These are phyloP conservation scores for Cucurbita ficifolia DNA, from an alignment of 306 rosid genomes.

Conservation along the genomic window DNA sequence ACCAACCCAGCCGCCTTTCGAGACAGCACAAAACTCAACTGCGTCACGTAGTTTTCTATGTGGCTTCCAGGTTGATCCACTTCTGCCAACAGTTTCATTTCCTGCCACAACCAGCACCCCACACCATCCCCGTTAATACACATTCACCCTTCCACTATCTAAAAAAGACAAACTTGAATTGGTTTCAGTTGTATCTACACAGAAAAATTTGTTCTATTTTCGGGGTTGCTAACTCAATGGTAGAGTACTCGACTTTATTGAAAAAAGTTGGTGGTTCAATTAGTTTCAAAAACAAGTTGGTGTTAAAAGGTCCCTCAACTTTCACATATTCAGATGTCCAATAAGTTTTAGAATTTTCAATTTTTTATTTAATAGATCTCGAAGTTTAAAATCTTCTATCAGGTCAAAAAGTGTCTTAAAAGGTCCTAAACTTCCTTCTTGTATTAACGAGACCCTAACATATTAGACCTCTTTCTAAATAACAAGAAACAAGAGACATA, in stretches of 20 bases:
- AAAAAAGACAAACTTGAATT: not conserved
- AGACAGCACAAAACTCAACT: slow-evolving; percentile 75
- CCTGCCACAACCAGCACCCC: slow-evolving; percentile 28
- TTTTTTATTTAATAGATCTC: not conserved
- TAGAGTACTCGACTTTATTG: no score
- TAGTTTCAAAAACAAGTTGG: no score
- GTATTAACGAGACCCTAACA: not conserved
- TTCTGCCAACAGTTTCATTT: slow-evolving; percentile 90
- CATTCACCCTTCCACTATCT: not conserved
- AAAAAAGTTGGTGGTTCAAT: no score
- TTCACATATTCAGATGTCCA: no score
- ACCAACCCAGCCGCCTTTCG: slow-evolving; percentile 91
- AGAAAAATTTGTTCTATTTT: no score
- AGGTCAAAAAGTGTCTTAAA: not conserved
- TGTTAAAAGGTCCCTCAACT: no score
- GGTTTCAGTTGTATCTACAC: no score
- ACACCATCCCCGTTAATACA: not conserved
- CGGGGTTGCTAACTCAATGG: no score
- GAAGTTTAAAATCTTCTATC: not conserved
- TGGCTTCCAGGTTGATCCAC: slow-evolving; percentile 96
- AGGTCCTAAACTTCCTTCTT: not conserved
- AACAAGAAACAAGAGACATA: not conserved
- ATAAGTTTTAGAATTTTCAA: no score
- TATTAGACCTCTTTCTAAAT: not conserved
- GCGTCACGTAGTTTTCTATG: slow-evolving; percentile 76